Evolutionary conservation across 441 rosid genomes (phyloP).

Genomic region (Theobroma grandiflorum): DNA sequence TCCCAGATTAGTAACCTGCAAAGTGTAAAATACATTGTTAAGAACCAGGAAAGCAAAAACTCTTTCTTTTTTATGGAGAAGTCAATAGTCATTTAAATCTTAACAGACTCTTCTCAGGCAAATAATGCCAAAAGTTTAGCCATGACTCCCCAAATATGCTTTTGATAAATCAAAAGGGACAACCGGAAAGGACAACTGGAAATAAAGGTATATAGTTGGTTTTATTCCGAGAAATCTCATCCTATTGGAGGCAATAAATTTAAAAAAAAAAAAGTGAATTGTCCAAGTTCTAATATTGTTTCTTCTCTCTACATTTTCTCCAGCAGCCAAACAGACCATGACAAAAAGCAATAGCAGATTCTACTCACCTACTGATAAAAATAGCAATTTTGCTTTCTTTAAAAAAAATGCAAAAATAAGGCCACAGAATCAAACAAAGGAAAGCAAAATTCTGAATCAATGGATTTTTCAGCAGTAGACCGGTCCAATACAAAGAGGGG

Average conservation of each 20-base stretch:
- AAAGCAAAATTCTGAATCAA: slow-evolving; percentile 39
- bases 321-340: slow-evolving; percentile 31
- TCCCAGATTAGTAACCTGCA: slow-evolving; percentile 91
- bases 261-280: neutral
- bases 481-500: slow-evolving; percentile 40
- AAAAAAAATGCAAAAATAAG: slow-evolving; percentile 10
- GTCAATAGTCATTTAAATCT: slow-evolving; percentile 5
- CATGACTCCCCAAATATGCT: neutral
- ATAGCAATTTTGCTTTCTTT: slow-evolving; percentile 19
- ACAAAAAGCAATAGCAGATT: slow-evolving; percentile 32
- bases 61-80: neutral
- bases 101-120: neutral
- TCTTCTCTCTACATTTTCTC: slow-evolving; percentile 7
- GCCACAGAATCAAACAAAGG: slow-evolving; percentile 31
- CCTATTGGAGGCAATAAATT: slow-evolving; percentile 14
- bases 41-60: neutral
- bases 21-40: neutral
- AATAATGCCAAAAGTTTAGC: slow-evolving; percentile 15
- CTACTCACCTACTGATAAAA: slow-evolving; percentile 25
- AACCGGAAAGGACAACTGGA: neutral
- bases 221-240: slow-evolving; percentile 2
- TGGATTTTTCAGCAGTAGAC: slow-evolving; percentile 31
- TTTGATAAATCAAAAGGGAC: neutral
- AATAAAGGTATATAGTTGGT: neutral
- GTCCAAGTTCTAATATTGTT: neutral